Evolutionary conservation across 2,329 filamentous ascomycete genomes (phyloP), one percentile per base, ranked within the genome.

Genomic region (Penicillium sp.): DNA sequence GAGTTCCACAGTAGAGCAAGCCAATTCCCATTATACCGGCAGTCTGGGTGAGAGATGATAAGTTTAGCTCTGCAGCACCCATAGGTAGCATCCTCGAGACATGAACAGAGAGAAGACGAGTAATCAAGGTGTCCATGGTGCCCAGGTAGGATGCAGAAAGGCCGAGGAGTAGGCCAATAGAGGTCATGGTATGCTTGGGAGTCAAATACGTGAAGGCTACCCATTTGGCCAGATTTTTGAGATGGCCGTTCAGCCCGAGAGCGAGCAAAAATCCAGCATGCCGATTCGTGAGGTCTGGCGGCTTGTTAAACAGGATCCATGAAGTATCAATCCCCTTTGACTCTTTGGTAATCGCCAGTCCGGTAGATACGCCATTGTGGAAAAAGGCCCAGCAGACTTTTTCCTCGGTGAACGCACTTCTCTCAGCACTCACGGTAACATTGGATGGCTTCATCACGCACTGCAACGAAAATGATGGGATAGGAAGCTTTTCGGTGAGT

Each of bases 331-430:
- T 98, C 4, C 94, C 94, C 70, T 92, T 92, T 3, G 93, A 94
- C 56, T 91, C 85, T 13, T 88, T 89, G 6, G 95, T 96, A 53
- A 99, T 96, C 58, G 92, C 91, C 27, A 99, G 79, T 3, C 95
- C 95, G 24, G 91, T 91, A n/a, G 94, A 90, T 33, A 96, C 94
- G 6, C 95, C 95, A 59, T 96, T 92, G 73, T 99, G 95, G 77
- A 99, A 99, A 77, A 97, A 99, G 0, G 94, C 93, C 95, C 95
- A 99, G 71, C 92, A 94, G 41, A 96, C 92, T 75, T 96, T 98
- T 69, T 99, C 95, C 77, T 99, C 95, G 0, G 91, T 94, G 69
- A 96, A 96, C 2, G 89, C 82, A 6, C 84, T 83, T 69, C 94
- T 92, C 71, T 99, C 95, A 6, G 95, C 92, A n/a, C 91, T 93